These are phyloP conservation scores for Fusarium staphyleae DNA, from an alignment of 2,329 filamentous ascomycete species.

Conservation along the genomic window DNA sequence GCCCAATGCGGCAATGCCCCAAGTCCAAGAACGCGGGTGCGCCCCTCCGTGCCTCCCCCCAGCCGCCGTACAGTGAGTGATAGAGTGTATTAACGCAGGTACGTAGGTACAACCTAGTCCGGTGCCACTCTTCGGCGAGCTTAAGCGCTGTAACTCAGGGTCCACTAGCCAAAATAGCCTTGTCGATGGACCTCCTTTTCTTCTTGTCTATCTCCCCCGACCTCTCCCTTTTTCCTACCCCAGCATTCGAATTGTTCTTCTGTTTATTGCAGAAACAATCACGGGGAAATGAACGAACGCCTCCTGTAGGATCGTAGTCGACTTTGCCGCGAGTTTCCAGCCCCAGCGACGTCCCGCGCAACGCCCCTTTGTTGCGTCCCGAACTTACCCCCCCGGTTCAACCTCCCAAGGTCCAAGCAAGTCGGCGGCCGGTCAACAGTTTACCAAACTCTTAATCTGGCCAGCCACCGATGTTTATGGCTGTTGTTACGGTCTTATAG, in stretches of 20 bases:
- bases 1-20: constrained; percentile 15
- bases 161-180: constrained; percentile 29
- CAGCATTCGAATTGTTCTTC: constrained; percentile 16
- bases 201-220: constrained; percentile 22
- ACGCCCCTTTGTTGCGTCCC: constrained; percentile 29
- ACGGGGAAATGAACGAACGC: not conserved
- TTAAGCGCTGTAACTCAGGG: constrained; percentile 31
- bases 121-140: not conserved
- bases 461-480: constrained; percentile 35
- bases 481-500: constrained; percentile 11
- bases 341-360: constrained; percentile 17
- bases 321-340: constrained; percentile 12
- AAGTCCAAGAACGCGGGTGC: constrained; percentile 27
- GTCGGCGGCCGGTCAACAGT: constrained; percentile 21
- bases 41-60: constrained; percentile 23
- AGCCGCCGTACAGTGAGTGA: constrained; percentile 18
- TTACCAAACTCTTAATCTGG: constrained; percentile 9
- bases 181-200: constrained; percentile 41
- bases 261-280: not conserved
- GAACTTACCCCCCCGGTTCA: constrained; percentile 12
- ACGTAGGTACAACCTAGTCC: constrained; percentile 12
- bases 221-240: constrained; percentile 31
- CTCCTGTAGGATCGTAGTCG: constrained; percentile 11
- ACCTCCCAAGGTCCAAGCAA: constrained; percentile 5
- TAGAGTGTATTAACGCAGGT: constrained; percentile 16